A percentile compares a stretch with the other conserved stretches of the same genome.
These are phyloP conservation scores for Lichenothelia convexa DNA, from an alignment of 495 filamentous ascomycete genomes.

Conservation along the genomic window DNA sequence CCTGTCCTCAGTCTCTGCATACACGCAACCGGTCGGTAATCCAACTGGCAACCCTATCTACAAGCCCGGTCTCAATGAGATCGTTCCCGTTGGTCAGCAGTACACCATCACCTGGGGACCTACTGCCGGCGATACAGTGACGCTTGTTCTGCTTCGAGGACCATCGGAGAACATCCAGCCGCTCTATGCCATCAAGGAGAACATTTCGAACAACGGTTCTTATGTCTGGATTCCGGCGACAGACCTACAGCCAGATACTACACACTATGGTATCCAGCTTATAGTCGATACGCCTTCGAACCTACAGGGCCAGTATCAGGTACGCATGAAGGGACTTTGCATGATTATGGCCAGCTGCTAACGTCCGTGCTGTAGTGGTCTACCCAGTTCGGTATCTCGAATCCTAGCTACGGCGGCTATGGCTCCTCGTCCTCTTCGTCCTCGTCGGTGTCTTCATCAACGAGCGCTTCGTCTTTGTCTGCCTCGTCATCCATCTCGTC, in stretches of 20 bases:
- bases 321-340: not conserved
- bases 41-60: constrained; percentile 40
- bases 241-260: constrained; percentile 28
- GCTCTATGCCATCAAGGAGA: constrained; percentile 35
- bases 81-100: constrained; percentile 34
- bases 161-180: constrained; percentile 37
- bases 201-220: constrained; percentile 37
- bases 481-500: not conserved
- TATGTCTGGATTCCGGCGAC: constrained; percentile 38
- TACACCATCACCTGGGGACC: constrained; percentile 47
- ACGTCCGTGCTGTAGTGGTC: constrained; percentile 15
- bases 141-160: constrained; percentile 44
- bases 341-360: too few species aligned
- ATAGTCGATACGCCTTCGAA: constrained; percentile 42
- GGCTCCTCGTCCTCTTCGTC: constrained; percentile 5
- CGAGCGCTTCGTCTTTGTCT: not conserved
- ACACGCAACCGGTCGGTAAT: constrained; percentile 29
- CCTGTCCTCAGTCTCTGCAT: constrained; percentile 28
- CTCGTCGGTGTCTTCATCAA: not conserved
- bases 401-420: constrained; percentile 12
- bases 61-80: constrained; percentile 30
- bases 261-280: constrained; percentile 45
- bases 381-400: constrained; percentile 49
- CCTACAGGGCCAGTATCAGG: constrained; percentile 36
- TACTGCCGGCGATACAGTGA: constrained; percentile 30